Base-by-base conservation (phyloP, 257 asterid genomes). In the Misopates orontium region DNA sequence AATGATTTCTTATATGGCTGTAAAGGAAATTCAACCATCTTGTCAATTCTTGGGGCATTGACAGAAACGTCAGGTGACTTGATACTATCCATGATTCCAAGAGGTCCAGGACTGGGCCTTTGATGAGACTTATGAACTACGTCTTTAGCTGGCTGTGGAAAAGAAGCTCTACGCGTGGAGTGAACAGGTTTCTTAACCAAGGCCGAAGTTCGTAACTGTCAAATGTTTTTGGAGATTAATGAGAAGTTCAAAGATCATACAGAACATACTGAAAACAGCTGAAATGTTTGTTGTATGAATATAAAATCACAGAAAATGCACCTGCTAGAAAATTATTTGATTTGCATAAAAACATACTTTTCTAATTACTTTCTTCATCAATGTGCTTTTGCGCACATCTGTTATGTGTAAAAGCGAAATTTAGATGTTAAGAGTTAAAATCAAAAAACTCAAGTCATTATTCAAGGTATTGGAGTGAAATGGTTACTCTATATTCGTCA, bases 41-140 rank as follows among this genome's bases (percentile, higher is more conserved):
- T 84, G 70, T 88, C 97, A 8, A 88, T 75, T 23, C 84, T 88
- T 50, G 97, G 96, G 73, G 95, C 85, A 71, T 90, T 81, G 56
- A 90, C 89, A 17, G 97, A 90, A 77, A 90, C 77, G 75, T 90
- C 85, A 52, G 79, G 89, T 61, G 95, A 86, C 76, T 77, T 80
- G 73, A 79, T 56, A 62, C 66, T 45, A 64, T 81, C 82, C 9
- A 80, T 77, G 71, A 72, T 63, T 45, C 85, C 77, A 48, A 20
- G 53, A 70, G 62, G 57, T 45, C 71, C 70, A 39, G 75, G 78
- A 59, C 77, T 78, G 64, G 80, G 75, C 75, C 77, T 63, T 71
- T 60, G 73, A 60, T 76, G 81, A 50, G 62, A 70, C 45, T 76
- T 80, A 62, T 47, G 75, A 69, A 71, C 71, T 58, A 71, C 73